Evolutionary conservation across 805 yeast genomes (phyloP).

Genomic region (Ogataea henricii): DNA sequence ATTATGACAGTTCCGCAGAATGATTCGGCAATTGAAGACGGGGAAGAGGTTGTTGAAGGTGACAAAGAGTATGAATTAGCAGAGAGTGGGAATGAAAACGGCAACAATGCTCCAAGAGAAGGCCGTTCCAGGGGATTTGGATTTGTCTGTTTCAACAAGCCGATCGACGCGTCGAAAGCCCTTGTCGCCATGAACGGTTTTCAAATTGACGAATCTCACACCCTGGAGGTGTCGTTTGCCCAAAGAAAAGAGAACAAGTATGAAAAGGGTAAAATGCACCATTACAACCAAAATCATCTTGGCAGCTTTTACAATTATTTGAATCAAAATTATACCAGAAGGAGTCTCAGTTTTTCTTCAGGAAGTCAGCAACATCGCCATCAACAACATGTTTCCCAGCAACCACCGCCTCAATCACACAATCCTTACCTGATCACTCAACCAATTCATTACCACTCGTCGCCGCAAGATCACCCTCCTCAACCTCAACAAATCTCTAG

Average conservation of each 20-base stretch:
- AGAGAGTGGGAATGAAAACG: not conserved
- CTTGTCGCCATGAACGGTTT: slow-evolving; percentile 63
- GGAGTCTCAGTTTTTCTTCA: slow-evolving; percentile 19
- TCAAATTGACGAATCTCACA: slow-evolving; percentile 36
- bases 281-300: slow-evolving; percentile 38
- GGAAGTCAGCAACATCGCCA: slow-evolving; percentile 9
- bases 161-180: slow-evolving; percentile 69
- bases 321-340: slow-evolving; percentile 21
- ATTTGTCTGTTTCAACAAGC: slow-evolving; percentile 71
- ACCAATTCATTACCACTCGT: slow-evolving; percentile 7
- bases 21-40: slow-evolving; percentile 16
- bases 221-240: slow-evolving; percentile 65
- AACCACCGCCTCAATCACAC: not conserved
- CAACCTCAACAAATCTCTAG: slow-evolving; percentile 11
- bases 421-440: slow-evolving; percentile 4
- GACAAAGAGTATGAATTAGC: not conserved
- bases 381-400: not conserved
- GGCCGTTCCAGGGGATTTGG: slow-evolving; percentile 73
- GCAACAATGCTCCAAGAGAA: slow-evolving; percentile 3
- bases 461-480: slow-evolving; percentile 12
- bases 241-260: slow-evolving; percentile 65
- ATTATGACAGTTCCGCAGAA: slow-evolving; percentile 52
- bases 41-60: not conserved
- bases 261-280: slow-evolving; percentile 36
- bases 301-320: slow-evolving; percentile 30